phyloP scores from a whole-genome alignment of 352 stramenopile genomes.

The Phytopythium delawarense region DNA sequence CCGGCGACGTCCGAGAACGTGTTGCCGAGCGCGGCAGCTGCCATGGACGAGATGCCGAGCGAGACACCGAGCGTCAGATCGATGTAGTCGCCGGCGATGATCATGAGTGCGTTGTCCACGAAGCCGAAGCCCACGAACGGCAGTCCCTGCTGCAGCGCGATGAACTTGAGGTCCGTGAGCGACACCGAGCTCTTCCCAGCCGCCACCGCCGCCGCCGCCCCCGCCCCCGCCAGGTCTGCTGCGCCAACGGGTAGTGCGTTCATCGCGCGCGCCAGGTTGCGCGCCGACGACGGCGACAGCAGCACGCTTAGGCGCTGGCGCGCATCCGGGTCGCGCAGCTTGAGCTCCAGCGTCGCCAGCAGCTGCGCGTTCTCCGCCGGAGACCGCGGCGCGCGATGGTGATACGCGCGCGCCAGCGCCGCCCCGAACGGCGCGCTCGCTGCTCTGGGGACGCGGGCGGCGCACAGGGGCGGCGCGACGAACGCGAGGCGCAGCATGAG shows the following conservation, averaged over 20 bases:
- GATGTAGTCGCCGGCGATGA: conserved; percentile 85
- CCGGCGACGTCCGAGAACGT: conserved; percentile 73
- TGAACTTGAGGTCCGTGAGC: conserved; percentile 52
- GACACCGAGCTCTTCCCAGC: conserved; percentile 15
- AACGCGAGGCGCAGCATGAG: not conserved
- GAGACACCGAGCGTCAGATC: conserved; percentile 76
- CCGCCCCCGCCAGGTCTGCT: not conserved
- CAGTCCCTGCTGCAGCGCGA: conserved; percentile 67
- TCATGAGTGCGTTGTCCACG: conserved; percentile 97
- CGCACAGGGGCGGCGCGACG: not conserved
- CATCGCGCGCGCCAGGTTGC: conserved; percentile 48
- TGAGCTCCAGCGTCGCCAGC: conserved; percentile 32
- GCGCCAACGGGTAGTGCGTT: conserved; percentile 10
- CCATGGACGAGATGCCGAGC: conserved; percentile 87
- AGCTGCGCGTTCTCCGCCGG: conserved; percentile 34
- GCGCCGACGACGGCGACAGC: conserved; percentile 42
- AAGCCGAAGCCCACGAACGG: conserved; percentile 98
- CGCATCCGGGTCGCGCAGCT: conserved; percentile 30
- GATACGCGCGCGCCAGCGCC: not conserved
- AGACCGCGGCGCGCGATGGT: conserved; percentile 21
- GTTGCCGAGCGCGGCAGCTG: conserved; percentile 81
- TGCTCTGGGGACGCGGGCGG: not conserved
- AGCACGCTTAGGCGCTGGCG: conserved; percentile 30
- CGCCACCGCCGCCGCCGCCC: not conserved
- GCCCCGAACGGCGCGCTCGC: not conserved